Evolutionary conservation across 495 filamentous ascomycete genomes (phyloP).

Genomic region (Chaetomium tenue): DNA sequence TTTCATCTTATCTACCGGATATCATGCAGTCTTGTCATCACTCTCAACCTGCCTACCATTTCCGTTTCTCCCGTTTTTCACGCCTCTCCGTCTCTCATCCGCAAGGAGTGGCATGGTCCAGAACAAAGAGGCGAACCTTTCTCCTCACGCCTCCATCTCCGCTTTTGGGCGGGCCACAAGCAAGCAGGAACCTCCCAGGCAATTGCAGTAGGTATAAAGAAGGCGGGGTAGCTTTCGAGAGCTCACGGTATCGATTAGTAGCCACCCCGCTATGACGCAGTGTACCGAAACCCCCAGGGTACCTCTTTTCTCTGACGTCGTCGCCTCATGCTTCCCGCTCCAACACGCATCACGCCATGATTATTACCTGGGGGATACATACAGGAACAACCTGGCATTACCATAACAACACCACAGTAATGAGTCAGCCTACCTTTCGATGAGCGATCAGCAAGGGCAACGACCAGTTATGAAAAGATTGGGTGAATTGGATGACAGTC

Average conservation of each 20-base stretch:
- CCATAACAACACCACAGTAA: neutral
- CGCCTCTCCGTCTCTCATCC: no score
- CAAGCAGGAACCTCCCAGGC: neutral
- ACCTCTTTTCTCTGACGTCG: constrained; percentile 1
- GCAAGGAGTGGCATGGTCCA: no score
- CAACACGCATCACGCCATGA: neutral
- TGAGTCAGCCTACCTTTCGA: constrained; percentile 5
- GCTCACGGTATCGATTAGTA: neutral
- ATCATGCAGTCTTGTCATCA: no score
- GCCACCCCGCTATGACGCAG: constrained; percentile 25
- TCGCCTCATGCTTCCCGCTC: neutral
- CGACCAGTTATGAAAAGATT: neutral
- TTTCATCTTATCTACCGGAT: no score
- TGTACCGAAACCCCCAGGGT: neutral
- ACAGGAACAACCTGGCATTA: neutral
- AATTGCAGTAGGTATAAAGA: neutral
- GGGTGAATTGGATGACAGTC: neutral
- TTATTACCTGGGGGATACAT: neutral
- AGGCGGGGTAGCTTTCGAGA: neutral
- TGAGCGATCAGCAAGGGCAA: neutral
- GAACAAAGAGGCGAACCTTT: no score
- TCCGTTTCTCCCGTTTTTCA: no score
- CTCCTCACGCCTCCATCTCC: no score
- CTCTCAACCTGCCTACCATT: no score
- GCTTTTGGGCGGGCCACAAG: neutral